phyloP scores from a whole-genome alignment of 1,284 basidiomycete genomes.

The Sphaerobolus stellatus region DNA sequence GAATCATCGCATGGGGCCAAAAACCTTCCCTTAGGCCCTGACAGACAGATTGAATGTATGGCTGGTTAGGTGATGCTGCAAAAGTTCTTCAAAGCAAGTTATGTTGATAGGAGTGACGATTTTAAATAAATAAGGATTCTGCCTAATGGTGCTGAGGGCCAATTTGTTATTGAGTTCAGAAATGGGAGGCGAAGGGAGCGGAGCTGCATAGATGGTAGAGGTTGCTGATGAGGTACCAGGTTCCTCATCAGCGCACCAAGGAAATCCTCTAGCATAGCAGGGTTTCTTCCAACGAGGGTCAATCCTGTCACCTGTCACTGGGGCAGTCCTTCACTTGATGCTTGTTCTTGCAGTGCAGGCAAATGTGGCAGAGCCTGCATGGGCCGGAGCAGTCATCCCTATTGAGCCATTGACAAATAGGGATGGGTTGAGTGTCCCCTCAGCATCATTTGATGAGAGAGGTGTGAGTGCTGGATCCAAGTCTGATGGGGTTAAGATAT shows the following conservation, averaged over 20 bases:
- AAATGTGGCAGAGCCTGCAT: conserved; percentile 21
- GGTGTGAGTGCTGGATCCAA: not conserved
- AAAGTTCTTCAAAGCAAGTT: conserved; percentile 23
- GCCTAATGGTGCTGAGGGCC: conserved; percentile 19
- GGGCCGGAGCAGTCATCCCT: conserved; percentile 7
- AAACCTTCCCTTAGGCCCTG: conserved; percentile 31
- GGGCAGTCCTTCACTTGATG: not conserved
- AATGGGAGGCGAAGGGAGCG: conserved; percentile 18
- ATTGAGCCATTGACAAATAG: conserved; percentile 18
- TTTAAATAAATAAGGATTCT: conserved; percentile 30
- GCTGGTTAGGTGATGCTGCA: conserved; percentile 31
- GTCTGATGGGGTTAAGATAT: not conserved
- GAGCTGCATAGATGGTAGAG: conserved; percentile 21
- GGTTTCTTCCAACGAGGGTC: not conserved
- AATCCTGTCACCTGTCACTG: not conserved
- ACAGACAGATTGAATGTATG: conserved; percentile 29
- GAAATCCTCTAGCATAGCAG: not conserved
- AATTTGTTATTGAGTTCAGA: conserved; percentile 18
- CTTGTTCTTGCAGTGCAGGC: conserved; percentile 14
- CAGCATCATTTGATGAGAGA: not conserved
- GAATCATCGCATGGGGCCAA: conserved; percentile 26
- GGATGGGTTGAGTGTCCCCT: not conserved
- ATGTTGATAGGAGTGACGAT: conserved; percentile 37
- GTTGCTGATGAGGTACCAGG: conserved; percentile 11
- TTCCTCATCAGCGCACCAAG: not conserved